Percentiles rank a stretch among this genome's conserved stretches.
Conservation (phyloP, 1,139 yeast genomes). For the Hyphopichia buzzinii region DNA sequence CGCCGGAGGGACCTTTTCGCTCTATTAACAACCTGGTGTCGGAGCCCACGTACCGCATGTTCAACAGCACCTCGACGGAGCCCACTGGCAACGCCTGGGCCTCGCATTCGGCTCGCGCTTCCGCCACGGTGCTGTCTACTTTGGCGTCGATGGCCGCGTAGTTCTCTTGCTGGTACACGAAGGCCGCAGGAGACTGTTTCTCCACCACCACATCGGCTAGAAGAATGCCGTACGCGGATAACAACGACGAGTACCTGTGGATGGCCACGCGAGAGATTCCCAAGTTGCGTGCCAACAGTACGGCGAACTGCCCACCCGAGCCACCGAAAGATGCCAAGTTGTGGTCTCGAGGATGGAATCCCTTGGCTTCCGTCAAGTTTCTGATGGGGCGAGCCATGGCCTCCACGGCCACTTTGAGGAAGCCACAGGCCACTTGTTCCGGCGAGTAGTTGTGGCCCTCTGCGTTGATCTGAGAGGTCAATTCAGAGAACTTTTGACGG, state of each 20-base stretch:
- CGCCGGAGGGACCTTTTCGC: constrained; percentile 17
- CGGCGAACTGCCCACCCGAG: constrained; percentile 48
- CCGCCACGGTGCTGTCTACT: constrained; percentile 20
- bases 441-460: constrained; percentile 19
- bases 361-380: constrained; percentile 45
- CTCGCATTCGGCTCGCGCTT: constrained; percentile 31
- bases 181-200: constrained; percentile 56
- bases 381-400: constrained; percentile 48
- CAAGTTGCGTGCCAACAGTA: constrained; percentile 38
- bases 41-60: constrained; percentile 82
- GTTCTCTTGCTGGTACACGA: constrained; percentile 20
- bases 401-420: constrained; percentile 45
- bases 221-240: constrained; percentile 45
- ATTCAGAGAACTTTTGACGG: constrained; percentile 25
- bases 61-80: constrained; percentile 60
- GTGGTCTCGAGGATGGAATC: constrained; percentile 38
- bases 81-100: constrained; percentile 28
- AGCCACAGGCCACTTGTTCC: constrained; percentile 44
- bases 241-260: constrained; percentile 43
- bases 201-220: constrained; percentile 57
- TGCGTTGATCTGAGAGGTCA: constrained; percentile 34
- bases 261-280: constrained; percentile 39
- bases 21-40: constrained; percentile 82
- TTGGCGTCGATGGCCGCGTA: constrained; percentile 22
- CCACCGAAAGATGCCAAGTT: constrained; percentile 48